Percentiles rank a stretch among this genome's conserved stretches.
Conservation (phyloP, 306 rosid species). For the Cucurbita ficifolia region DNA sequence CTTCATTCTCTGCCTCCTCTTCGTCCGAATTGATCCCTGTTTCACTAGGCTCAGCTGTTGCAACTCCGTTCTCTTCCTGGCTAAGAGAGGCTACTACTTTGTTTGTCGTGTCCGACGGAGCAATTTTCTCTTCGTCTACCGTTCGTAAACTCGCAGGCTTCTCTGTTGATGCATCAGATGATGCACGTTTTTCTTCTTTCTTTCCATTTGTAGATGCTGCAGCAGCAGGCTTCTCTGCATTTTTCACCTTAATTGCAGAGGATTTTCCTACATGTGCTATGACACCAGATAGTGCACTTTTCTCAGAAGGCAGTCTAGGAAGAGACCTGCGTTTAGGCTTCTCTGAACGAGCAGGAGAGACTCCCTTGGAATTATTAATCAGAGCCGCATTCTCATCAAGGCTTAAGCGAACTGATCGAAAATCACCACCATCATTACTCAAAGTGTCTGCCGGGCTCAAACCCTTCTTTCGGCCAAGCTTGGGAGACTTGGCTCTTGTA, state of each 20-base stretch:
- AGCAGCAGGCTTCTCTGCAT: slow-evolving; percentile 20
- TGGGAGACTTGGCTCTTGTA: slow-evolving; percentile 97
- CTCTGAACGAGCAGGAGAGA: slow-evolving; percentile 30
- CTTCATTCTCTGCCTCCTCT: slow-evolving; percentile 24
- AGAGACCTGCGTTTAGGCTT: slow-evolving; percentile 87
- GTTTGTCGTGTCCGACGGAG: slow-evolving; percentile 7
- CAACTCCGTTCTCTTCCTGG: slow-evolving; percentile 15
- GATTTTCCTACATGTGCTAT: slow-evolving; percentile 25
- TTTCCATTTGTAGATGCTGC: slow-evolving; percentile 16
- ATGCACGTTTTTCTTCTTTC: slow-evolving; percentile 17
- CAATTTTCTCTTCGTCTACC: slow-evolving; percentile 22
- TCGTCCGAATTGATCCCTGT: slow-evolving; percentile 22
- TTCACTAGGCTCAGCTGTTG: slow-evolving; percentile 22
- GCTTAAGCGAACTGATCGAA: slow-evolving; percentile 42
- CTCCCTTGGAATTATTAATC: slow-evolving; percentile 35
- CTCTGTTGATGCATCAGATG: slow-evolving; percentile 10
- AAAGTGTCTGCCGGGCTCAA: slow-evolving; percentile 30
- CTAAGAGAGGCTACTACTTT: not conserved
- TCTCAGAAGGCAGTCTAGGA: slow-evolving; percentile 66
- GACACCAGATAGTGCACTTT: slow-evolving; percentile 23
- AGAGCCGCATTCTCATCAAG: slow-evolving; percentile 52
- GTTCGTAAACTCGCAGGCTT: slow-evolving; percentile 15
- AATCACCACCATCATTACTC: slow-evolving; percentile 25
- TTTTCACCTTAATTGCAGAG: slow-evolving; percentile 33
- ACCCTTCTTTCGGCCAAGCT: slow-evolving; percentile 83